Percentiles rank a stretch among this genome's conserved stretches.
These are phyloP conservation scores for Asparagopsis taxiformis DNA, from an alignment of 31 red algal genomes.

Conservation along the genomic window DNA sequence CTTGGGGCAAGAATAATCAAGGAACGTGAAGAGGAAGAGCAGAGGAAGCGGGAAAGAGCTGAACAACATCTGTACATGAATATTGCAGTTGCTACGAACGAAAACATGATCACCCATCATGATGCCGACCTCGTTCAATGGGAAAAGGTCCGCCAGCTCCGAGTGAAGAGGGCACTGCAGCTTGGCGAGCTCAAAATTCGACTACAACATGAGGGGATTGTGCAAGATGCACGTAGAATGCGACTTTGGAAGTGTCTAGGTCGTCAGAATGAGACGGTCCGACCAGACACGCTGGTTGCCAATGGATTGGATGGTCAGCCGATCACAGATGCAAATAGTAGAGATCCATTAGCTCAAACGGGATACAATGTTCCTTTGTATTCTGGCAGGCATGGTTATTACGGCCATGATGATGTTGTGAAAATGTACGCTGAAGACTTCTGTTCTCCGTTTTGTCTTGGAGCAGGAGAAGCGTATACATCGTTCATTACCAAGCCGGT, in stretches of 20 bases:
- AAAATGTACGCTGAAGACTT: slow-evolving; percentile 72
- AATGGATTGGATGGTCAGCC: slow-evolving; percentile 65
- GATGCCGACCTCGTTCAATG: slow-evolving; percentile 72
- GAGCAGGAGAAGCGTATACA: slow-evolving; percentile 29
- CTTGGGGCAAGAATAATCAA: slow-evolving; percentile 69
- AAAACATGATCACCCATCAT: slow-evolving; percentile 64
- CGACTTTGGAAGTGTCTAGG: slow-evolving; percentile 74
- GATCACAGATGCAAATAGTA: slow-evolving; percentile 43
- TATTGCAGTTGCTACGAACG: slow-evolving; percentile 67
- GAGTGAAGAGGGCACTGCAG: slow-evolving; percentile 52
- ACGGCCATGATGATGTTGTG: slow-evolving; percentile 58
- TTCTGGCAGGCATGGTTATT: slow-evolving; percentile 38
- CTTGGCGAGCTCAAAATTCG: slow-evolving; percentile 64
- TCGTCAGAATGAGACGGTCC: slow-evolving; percentile 68
- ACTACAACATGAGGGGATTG: slow-evolving; percentile 48
- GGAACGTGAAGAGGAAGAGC: slow-evolving; percentile 88
- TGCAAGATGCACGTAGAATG: slow-evolving; percentile 45
- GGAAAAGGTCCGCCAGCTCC: slow-evolving; percentile 61
- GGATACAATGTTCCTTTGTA: slow-evolving; percentile 53
- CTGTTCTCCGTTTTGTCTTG: slow-evolving; percentile 43
- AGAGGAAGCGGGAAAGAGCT: slow-evolving; percentile 52
- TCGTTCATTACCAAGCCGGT: slow-evolving; percentile 1
- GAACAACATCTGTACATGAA: slow-evolving; percentile 93
- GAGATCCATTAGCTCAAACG: slow-evolving; percentile 34
- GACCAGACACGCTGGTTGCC: slow-evolving; percentile 73